These are phyloP conservation scores for Zanthoxylum bungeanum DNA, from an alignment of 345 rosid genomes.

Conservation along the genomic window DNA sequence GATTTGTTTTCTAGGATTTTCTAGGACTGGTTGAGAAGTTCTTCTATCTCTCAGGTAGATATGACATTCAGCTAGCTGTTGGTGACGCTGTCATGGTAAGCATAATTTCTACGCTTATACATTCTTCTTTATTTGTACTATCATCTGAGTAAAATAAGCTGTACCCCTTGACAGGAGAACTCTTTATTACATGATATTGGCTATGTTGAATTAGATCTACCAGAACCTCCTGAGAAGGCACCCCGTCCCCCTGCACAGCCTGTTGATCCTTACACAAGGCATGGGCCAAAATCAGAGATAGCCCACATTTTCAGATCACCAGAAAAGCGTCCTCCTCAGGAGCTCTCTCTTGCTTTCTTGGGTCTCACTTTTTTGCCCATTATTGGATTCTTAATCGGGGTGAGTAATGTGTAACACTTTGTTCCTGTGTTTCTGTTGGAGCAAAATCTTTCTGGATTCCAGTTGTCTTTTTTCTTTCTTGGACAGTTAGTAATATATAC, in stretches of 20 bases:
- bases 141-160: constrained; percentile 4
- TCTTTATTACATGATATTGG: constrained; percentile 71
- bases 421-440: not conserved
- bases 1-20: constrained; percentile 61
- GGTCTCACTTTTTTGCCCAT: constrained; percentile 74
- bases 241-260: constrained; percentile 65
- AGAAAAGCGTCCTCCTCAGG: constrained; percentile 80
- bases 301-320: constrained; percentile 80
- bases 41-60: constrained; percentile 87
- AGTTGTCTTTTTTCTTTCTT: not conserved
- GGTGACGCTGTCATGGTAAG: constrained; percentile 96
- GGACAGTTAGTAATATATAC: not conserved
- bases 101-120: constrained; percentile 7
- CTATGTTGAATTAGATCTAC: constrained; percentile 75
- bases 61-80: constrained; percentile 76
- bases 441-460: not conserved
- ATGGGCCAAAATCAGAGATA: constrained; percentile 89
- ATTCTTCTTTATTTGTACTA: not conserved
- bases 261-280: constrained; percentile 61
- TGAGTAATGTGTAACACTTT: constrained; percentile 33
- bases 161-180: constrained; percentile 61
- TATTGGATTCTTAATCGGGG: constrained; percentile 83
- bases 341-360: constrained; percentile 82
- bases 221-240: constrained; percentile 92
- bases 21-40: constrained; percentile 92